Base-by-base conservation (phyloP, 2,329 filamentous ascomycete genomes). In the Xylariaceae sp. region DNA sequence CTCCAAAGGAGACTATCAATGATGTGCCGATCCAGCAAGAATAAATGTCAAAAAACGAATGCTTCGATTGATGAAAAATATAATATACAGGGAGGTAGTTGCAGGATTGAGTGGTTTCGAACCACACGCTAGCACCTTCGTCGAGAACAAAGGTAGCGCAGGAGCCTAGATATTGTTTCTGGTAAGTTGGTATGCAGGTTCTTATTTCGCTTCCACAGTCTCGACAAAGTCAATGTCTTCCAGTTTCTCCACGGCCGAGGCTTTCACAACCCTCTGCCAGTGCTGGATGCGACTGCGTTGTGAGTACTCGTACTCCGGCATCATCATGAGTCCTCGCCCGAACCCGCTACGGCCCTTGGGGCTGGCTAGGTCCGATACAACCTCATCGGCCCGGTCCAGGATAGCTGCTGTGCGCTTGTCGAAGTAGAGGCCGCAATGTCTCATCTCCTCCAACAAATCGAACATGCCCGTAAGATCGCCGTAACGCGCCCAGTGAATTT, bases 371-470 rank as follows among this genome's bases (percentile, higher is more conserved):
- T 53, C 18, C 6, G 17, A 47, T 9, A 72, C 23, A 4, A 63
- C 62, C 4, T 58, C n/a, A 50, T 75, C 65, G 15, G 77, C 74
- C 23, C 63, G 66, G 17, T 69, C 60, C 4, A 79, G 59, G 13
- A 79, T 62, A 6, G 62, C 64, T n/a, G 77, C 68, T 0, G 82
- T 84, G 18, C 72, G 72, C 9, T 66, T 62, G 64, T 88, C 80
- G 60, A 82, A 83, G 52, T 80, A 79, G 3, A 89, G 75, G 0
- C 86, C 86, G 1, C 81, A 80, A 39, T 80, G 76, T 47, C 82
- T 80, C 87, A 90, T 89, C 73, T 90, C 87, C 48, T 80, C 76
- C 4, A 90, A 73, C 1, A 88, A 70, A 3, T 78, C 74, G 53
- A 85, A 73, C 23, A 88, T 81, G 1, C 77, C 77, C 2, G 68